Base-by-base conservation (phyloP, 768 basidiomycete genomes). In the Pilatotrama ljubarskyi region DNA sequence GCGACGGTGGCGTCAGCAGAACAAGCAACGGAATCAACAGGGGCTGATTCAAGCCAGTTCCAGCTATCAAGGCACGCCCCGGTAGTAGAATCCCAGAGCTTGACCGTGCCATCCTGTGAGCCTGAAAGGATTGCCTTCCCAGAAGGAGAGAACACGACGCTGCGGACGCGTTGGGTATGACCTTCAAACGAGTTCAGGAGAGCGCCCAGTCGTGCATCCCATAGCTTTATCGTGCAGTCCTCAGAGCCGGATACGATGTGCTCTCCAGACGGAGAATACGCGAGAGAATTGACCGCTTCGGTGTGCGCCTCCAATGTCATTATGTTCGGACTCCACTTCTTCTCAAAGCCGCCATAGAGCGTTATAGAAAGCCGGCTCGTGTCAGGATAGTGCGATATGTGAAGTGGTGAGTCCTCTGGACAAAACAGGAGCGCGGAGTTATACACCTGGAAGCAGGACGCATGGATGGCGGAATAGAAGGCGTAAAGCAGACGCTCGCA, bases 11-110 rank as follows among this genome's bases (percentile, higher is more conserved):
- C 41, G 9, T 42, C 41, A 9, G 41, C 8, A n/a, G 41, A 42
- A 8, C 41, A 42, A 8, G n/a, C 41, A 8, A 42, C 41, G 41
- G 41, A 42, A 20, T n/a, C n/a, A 13, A 42, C 41, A n/a, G 29
- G 29, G 4, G n/a, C n/a, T 3, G n/a, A 20, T 1, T 8, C 9
- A 3, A 18, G n/a, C 41, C 41, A 80, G 51, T 61, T 71, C 57
- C n/a, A 57, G 66, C 70, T 53, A 72, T 46, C 51, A n/a, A 47
- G 41, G 63, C 63, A 32, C 72, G 60, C 83, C 82, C 17, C 65
- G 18, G 58, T 65, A 37, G 57, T 57, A 8, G 40, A 46, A 29
- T 44, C 51, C 74, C 74, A 74, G 3, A 75, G 24, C 9, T 64
- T 29, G 3, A 76, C 46, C 3, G 64, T 71, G 26, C 44, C 35